These are phyloP conservation scores for Entomortierella parvispora DNA, from an alignment of 192 early-diverging fungal species.

Conservation along the genomic window DNA sequence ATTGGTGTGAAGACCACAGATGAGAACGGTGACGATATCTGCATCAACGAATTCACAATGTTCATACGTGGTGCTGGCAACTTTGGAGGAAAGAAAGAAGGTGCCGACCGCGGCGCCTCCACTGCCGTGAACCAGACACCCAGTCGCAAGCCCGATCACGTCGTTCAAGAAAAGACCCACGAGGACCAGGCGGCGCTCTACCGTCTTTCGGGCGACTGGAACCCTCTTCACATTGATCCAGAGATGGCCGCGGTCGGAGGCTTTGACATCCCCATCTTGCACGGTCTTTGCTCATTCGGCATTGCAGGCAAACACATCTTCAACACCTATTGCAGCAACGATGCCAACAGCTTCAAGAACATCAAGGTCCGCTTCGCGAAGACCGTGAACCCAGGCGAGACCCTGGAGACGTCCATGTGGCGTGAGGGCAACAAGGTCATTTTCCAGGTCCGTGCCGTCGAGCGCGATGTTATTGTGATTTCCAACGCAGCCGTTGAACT, in stretches of 20 bases:
- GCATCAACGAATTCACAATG: constrained; percentile 85
- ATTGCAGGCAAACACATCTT: constrained; percentile 89
- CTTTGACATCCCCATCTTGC: constrained; percentile 94
- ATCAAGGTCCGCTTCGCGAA: constrained; percentile 89
- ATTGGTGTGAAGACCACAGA: constrained; percentile 82
- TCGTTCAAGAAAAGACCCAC: constrained; percentile 81
- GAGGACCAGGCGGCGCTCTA: constrained; percentile 94
- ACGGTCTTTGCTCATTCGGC: constrained; percentile 93
- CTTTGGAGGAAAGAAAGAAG: constrained; percentile 80
- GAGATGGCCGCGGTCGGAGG: constrained; percentile 89
- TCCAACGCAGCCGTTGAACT: constrained; percentile 90
- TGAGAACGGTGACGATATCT: constrained; percentile 72
- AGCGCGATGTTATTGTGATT: constrained; percentile 89
- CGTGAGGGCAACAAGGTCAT: constrained; percentile 83
- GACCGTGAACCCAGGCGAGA: constrained; percentile 95
- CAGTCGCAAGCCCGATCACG: constrained; percentile 80
- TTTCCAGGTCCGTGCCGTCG: constrained; percentile 91
- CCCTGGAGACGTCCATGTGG: constrained; percentile 97
- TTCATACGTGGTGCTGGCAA: constrained; percentile 93
- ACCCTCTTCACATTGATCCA: constrained; percentile 97
- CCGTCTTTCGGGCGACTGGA: constrained; percentile 91
- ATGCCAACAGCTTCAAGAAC: constrained; percentile 72
- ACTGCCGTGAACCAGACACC: constrained; percentile 82
- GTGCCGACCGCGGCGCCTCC: constrained; percentile 76
- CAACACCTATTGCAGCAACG: constrained; percentile 69